Evolutionary conservation across 2,329 filamentous ascomycete species (phyloP).

Genomic region (Metarhizium rileyi): DNA sequence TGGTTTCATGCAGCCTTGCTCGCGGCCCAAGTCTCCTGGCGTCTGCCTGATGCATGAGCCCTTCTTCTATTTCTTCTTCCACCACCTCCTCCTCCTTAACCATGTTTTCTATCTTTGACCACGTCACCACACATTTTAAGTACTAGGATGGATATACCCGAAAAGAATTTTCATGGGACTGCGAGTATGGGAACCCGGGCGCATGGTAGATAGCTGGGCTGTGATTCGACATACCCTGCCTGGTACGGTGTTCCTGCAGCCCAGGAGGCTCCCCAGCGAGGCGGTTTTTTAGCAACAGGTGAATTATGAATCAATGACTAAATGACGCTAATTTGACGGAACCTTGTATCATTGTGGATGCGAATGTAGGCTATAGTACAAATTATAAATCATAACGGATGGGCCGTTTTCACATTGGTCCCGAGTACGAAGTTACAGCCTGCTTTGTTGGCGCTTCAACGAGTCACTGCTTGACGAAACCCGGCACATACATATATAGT

Average conservation of each 20-base stretch:
- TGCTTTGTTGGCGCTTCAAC: not conserved
- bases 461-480: too few species aligned
- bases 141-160: slow-evolving; percentile 24
- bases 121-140: slow-evolving; percentile 1
- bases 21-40: not conserved
- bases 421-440: not conserved
- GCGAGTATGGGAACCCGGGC: not conserved
- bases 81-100: not conserved
- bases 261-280: not conserved
- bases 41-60: not conserved
- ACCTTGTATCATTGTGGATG: not conserved
- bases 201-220: not conserved
- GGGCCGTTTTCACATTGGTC: not conserved
- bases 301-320: not conserved
- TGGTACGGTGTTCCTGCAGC: not conserved
- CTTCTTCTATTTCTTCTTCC: not conserved
- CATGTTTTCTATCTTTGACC: slow-evolving; percentile 12
- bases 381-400: not conserved
- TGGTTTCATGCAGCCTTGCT: not conserved
- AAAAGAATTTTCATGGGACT: slow-evolving; percentile 7
- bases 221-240: not conserved
- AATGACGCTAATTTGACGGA: not conserved
- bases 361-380: not conserved
- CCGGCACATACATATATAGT: too few species aligned
- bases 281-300: not conserved